Base-by-base conservation (phyloP, 2,329 filamentous ascomycete species). In the Stromatinia cepivora region DNA sequence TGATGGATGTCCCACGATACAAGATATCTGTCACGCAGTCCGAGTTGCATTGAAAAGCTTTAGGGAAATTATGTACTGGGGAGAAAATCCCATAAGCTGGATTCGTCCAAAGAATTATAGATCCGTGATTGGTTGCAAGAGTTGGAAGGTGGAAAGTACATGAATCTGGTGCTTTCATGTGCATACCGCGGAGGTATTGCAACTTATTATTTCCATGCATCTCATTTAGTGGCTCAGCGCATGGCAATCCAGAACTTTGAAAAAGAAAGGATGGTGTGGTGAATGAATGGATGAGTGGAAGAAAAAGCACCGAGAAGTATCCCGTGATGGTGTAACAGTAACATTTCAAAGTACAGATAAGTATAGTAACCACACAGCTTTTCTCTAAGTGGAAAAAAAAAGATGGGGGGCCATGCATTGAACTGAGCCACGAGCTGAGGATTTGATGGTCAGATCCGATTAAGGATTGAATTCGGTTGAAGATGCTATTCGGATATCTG, bases 401-500 rank as follows among this genome's bases (percentile, higher is more conserved):
- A 17, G 54, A 28, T 56, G 63, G 63, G 63, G 50, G 63, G 50
- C 63, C 36, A 45, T 59, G 56, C 36, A 59, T 39, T 42, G 15
- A 25, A 57, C 39, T 66, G 63, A 57, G 63, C 52, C 63, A 57
- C 39, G 52, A 56, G 63, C 63, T 56, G 63, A 56, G 63, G 28
- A 57, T 54, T 46, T 45, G 34, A 54, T 56, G 50, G 50, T 5
- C n/a, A 54, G 34, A 66, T 48, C 63, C 52, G 48, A 53, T n/a
- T n/a, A n/a, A 52, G 48, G 48, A 36, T 36, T 22, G 46, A 20
- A 52, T 34, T 17, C 36, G 39, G 56, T 28, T 59, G 36, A 42
- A 45, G 36, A 59, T 20, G 10, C 36, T 8, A 13, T 59, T 25
- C 36, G 53, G 63, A 66, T 56, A 66, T 66, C 48, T 36, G 36